Percentiles rank a stretch among this genome's conserved stretches.
Evolutionary conservation across 768 basidiomycete species (phyloP).

Genomic region (Austroboletus eburneus): DNA sequence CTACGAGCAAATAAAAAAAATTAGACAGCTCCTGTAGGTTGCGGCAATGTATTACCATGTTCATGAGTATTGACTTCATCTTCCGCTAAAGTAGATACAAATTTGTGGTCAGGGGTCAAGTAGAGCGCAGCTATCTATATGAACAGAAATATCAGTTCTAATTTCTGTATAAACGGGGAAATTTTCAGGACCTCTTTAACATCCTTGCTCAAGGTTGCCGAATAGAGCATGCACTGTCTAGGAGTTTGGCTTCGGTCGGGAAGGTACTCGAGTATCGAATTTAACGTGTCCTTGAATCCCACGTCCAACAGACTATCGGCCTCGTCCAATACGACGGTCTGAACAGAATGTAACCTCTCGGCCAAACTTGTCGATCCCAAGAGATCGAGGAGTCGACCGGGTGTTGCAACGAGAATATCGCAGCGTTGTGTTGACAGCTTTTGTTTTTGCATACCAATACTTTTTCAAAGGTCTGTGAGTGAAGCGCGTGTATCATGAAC

Average conservation of each 20-base stretch:
- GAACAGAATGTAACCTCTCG: slow-evolving; percentile 35
- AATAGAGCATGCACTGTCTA: slow-evolving; percentile 66
- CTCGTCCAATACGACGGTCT: slow-evolving; percentile 62
- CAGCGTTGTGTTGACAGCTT: slow-evolving; percentile 28
- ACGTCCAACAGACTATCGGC: slow-evolving; percentile 72
- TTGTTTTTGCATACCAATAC: slow-evolving; percentile 24
- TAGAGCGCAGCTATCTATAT: slow-evolving; percentile 27
- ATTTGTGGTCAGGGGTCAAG: slow-evolving; percentile 30
- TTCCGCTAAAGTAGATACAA: slow-evolving; percentile 54
- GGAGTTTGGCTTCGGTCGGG: slow-evolving; percentile 45
- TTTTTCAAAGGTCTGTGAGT: slow-evolving; percentile 8
- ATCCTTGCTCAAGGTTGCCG: slow-evolving; percentile 71
- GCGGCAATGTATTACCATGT: slow-evolving; percentile 39
- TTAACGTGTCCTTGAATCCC: slow-evolving; percentile 65
- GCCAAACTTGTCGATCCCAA: slow-evolving; percentile 43
- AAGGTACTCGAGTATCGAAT: slow-evolving; percentile 50
- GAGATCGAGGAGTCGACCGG: slow-evolving; percentile 72
- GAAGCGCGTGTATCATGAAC: neutral
- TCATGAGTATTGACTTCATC: slow-evolving; percentile 60
- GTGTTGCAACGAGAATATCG: slow-evolving; percentile 68
- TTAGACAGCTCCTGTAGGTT: neutral
- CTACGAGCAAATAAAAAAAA: slow-evolving; percentile 25
- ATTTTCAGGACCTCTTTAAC: slow-evolving; percentile 45
- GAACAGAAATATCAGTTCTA: neutral
- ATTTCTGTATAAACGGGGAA: too few relatives aligned